These are phyloP conservation scores for Purpureocillium takamizusanense DNA, from an alignment of 2,329 filamentous ascomycete genomes.

Conservation along the genomic window DNA sequence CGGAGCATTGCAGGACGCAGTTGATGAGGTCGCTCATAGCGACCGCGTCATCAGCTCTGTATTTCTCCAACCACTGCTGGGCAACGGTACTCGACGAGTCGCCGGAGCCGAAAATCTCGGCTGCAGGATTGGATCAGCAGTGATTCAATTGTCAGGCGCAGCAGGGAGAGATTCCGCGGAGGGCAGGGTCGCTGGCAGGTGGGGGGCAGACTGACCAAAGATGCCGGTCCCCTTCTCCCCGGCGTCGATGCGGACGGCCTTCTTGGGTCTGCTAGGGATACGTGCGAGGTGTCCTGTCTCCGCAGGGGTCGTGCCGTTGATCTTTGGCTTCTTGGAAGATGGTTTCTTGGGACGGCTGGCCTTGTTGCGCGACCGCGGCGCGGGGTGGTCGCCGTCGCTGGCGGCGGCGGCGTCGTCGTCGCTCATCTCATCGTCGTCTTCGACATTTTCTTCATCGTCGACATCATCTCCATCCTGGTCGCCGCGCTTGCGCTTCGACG, in stretches of 20 bases:
- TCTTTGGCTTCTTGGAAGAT: slow-evolving; percentile 54
- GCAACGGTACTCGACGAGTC: slow-evolving; percentile 47
- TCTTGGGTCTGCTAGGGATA: slow-evolving; percentile 46
- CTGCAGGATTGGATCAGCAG: slow-evolving; percentile 27
- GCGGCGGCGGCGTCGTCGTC: slow-evolving; percentile 38
- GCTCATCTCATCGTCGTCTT: slow-evolving; percentile 35
- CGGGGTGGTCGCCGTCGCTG: slow-evolving; percentile 31
- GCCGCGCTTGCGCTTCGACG: slow-evolving; percentile 50
- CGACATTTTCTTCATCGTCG: slow-evolving; percentile 38
- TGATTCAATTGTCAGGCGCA: slow-evolving; percentile 1
- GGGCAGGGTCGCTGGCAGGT: too few species aligned
- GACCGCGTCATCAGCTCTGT: slow-evolving; percentile 41
- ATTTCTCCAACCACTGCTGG: slow-evolving; percentile 50
- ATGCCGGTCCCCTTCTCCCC: slow-evolving; percentile 43
- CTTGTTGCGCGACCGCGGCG: slow-evolving; percentile 29
- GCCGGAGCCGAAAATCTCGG: slow-evolving; percentile 54
- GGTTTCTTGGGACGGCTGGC: slow-evolving; percentile 43
- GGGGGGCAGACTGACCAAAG: slow-evolving; percentile 48
- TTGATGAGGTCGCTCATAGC: slow-evolving; percentile 57
- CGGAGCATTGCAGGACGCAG: slow-evolving; percentile 61
- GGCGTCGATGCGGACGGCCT: slow-evolving; percentile 42
- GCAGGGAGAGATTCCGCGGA: slow-evolving; percentile 9
- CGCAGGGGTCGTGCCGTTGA: slow-evolving; percentile 41
- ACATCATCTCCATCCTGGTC: slow-evolving; percentile 38
- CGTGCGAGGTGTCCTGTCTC: slow-evolving; percentile 27